Percentiles rank a stretch among this genome's conserved stretches.
These are phyloP conservation scores for Diaporthe australafricana DNA, from an alignment of 2,329 filamentous ascomycete species.

Conservation along the genomic window DNA sequence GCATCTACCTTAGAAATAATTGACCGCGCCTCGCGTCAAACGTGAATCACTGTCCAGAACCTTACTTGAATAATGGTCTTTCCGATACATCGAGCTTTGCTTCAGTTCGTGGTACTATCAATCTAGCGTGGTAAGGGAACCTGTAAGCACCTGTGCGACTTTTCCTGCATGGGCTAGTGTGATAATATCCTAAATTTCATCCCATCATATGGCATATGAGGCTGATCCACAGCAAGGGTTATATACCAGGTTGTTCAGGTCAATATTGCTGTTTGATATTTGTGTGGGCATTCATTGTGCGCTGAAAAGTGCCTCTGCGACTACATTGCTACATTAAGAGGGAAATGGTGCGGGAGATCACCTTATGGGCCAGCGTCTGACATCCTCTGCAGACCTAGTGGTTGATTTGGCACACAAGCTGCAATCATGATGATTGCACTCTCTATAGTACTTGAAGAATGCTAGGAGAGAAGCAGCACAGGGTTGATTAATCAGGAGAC, in stretches of 20 bases:
- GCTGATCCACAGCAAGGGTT: neutral
- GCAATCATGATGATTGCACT: no score
- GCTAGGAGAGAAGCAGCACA: neutral
- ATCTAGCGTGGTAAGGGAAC: neutral
- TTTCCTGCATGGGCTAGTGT: neutral
- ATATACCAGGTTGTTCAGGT: neutral
- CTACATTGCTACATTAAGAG: neutral
- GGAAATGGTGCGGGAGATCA: slow-evolving; percentile 2
- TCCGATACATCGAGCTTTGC: neutral
- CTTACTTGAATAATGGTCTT: neutral
- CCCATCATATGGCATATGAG: neutral
- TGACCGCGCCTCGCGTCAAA: neutral
- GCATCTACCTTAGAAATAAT: neutral
- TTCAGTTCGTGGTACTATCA: neutral
- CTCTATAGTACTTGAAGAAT: no score
- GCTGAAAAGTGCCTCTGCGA: neutral
- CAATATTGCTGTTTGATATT: neutral
- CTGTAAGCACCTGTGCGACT: neutral
- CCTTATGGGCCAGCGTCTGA: neutral
- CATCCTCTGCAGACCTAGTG: neutral
- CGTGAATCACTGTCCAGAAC: neutral
- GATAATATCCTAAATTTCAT: neutral
- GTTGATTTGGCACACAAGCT: neutral
- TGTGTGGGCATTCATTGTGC: no score
- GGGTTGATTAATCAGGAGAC: neutral